Evolutionary conservation across 2,329 filamentous ascomycete genomes (phyloP).

Genomic region (Fusarium mundagurra): DNA sequence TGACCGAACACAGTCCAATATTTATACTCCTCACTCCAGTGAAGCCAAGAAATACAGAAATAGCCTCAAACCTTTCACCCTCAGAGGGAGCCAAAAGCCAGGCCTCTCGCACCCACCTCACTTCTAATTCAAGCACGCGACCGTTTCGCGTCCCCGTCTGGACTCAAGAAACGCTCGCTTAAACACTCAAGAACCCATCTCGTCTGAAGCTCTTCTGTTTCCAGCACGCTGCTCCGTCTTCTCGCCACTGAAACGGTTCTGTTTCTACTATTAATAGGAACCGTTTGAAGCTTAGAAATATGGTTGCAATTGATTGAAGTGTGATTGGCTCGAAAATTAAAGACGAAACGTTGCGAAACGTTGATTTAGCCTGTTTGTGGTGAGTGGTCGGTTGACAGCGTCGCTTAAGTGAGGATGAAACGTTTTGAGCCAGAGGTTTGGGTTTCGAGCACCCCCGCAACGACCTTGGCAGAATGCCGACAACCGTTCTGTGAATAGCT

Average conservation of each 20-base stretch:
- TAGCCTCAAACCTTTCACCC: background rate
- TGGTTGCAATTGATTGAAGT: fast-evolving
- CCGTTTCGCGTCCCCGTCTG: background rate
- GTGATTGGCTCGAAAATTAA: background rate
- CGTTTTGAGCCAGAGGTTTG: background rate
- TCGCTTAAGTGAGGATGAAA: background rate
- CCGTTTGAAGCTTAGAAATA: background rate
- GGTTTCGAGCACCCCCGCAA: background rate
- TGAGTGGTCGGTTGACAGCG: no score
- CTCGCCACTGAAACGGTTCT: background rate
- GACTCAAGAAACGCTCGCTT: background rate
- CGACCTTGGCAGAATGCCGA: background rate
- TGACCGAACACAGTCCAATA: fast-evolving
- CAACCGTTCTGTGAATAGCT: background rate
- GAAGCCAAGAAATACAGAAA: conserved; percentile 8
- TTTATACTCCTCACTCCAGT: fast-evolving
- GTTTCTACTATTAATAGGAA: conserved; percentile 9
- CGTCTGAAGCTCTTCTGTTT: background rate
- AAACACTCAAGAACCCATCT: background rate
- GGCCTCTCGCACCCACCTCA: fast-evolving
- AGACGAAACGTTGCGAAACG: background rate
- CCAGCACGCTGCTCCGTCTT: background rate
- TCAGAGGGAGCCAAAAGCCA: background rate
- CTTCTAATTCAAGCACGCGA: background rate
- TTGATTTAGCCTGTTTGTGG: background rate